phyloP scores from a whole-genome alignment of 179 eudicot species.

The Silene noctiflora region DNA sequence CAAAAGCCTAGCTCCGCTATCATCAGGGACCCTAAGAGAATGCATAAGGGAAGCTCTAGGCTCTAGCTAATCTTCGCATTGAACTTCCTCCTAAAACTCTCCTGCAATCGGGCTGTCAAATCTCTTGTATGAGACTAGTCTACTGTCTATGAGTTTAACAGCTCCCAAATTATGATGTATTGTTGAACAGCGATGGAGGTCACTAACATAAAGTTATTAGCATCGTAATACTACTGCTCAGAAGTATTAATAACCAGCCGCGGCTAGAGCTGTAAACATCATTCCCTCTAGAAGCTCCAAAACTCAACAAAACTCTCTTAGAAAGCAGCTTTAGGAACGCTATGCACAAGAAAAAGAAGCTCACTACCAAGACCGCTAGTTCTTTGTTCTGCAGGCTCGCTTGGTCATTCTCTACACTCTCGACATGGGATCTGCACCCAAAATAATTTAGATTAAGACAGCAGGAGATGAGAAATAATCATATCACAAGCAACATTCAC shows the following conservation, averaged over 20 bases:
- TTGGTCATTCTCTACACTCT: constrained; percentile 54
- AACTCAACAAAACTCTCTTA: constrained; percentile 34
- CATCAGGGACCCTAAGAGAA: neutral
- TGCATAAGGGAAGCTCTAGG: neutral
- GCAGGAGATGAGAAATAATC: neutral
- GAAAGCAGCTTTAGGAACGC: constrained; percentile 58
- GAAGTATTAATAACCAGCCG: constrained; percentile 57
- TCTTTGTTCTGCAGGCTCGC: constrained; percentile 58
- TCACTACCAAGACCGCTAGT: constrained; percentile 53
- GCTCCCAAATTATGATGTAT: neutral
- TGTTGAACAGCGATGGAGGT: neutral
- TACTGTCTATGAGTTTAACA: neutral
- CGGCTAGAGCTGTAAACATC: constrained; percentile 29
- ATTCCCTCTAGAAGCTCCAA: constrained; percentile 31
- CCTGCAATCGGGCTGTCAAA: neutral
- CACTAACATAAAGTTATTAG: constrained; percentile 41
- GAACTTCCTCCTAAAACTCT: neutral
- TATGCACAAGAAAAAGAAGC: constrained; percentile 56
- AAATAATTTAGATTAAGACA: neutral
- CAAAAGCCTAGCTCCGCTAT: neutral
- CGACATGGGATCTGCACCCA: constrained; percentile 51
- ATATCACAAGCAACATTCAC: neutral
- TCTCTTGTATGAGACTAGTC: neutral
- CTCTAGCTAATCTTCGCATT: neutral
- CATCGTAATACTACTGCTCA: constrained; percentile 54